A percentile compares a stretch with the other conserved stretches of the same genome.
phyloP scores from a whole-genome alignment of 768 basidiomycete genomes.

The Exsudoporus frostii region DNA sequence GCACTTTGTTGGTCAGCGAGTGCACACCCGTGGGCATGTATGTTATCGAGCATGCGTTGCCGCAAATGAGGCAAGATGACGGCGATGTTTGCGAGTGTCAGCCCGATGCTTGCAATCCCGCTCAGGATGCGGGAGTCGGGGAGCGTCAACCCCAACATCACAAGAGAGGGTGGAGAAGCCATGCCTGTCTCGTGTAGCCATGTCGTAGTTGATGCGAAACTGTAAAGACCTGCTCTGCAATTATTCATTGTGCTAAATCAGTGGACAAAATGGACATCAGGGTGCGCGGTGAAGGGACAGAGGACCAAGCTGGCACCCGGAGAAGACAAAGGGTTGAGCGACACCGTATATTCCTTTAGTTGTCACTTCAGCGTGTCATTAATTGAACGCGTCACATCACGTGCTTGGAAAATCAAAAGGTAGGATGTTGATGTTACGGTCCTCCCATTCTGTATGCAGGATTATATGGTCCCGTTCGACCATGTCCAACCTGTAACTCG shows the following conservation, averaged over 20 bases:
- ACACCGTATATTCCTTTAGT: constrained; percentile 1
- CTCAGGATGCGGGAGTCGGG: constrained; percentile 26
- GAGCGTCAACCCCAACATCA: constrained; percentile 22
- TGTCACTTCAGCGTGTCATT: background rate
- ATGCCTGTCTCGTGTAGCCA: constrained; percentile 22
- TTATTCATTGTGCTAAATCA: constrained; percentile 18
- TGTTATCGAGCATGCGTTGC: constrained; percentile 17
- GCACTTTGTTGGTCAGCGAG: background rate
- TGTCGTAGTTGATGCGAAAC: constrained; percentile 17
- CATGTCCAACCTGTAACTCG: background rate
- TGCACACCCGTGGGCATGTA: background rate
- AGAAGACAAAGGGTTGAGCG: background rate
- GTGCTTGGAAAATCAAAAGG: constrained; percentile 22
- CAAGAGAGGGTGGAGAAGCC: constrained; percentile 26
- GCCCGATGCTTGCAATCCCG: constrained; percentile 24
- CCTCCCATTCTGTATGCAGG: background rate
- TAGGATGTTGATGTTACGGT: background rate
- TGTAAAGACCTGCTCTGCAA: constrained; percentile 29
- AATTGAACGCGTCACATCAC: constrained; percentile 17
- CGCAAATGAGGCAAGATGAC: constrained; percentile 23
- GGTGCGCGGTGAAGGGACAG: background rate
- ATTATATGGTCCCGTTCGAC: background rate
- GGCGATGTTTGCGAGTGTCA: constrained; percentile 26
- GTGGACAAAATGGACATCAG: constrained; percentile 2
- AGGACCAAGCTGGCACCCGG: background rate